phyloP scores from a whole-genome alignment of 768 basidiomycete species.

The Lepiota venenata region DNA sequence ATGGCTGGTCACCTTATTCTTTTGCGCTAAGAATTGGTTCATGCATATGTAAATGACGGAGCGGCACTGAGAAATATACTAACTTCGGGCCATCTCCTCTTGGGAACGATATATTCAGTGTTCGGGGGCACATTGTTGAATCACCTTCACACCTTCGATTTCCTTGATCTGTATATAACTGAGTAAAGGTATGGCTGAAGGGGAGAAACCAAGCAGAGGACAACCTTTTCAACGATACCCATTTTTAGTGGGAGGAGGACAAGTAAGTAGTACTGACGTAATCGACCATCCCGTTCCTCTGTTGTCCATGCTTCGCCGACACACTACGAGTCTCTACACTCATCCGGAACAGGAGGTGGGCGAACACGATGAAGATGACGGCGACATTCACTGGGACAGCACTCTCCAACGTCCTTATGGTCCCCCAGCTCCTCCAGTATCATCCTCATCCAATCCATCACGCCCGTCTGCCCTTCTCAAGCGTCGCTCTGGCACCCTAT shows the following conservation, averaged over 20 bases:
- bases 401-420: slow-evolving; percentile 28
- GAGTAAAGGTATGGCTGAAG: background rate
- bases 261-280: background rate
- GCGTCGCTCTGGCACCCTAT: slow-evolving; percentile 22
- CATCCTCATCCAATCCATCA: slow-evolving; percentile 25
- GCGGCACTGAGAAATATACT: slow-evolving; percentile 27
- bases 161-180: slow-evolving; percentile 72
- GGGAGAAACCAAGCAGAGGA: background rate
- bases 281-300: background rate
- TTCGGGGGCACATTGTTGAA: background rate
- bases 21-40: slow-evolving; percentile 60
- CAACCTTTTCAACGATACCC: slow-evolving; percentile 92
- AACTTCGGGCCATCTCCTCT: slow-evolving; percentile 99
- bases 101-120: background rate
- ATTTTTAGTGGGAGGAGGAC: slow-evolving; percentile 35
- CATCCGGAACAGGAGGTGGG: slow-evolving; percentile 42
- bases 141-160: slow-evolving; percentile 79
- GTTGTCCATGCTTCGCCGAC: slow-evolving; percentile 41
- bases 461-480: slow-evolving; percentile 24
- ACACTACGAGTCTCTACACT: slow-evolving; percentile 66
- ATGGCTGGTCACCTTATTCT: slow-evolving; percentile 72
- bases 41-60: background rate
- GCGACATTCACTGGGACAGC: slow-evolving; percentile 41
- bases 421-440: slow-evolving; percentile 30
- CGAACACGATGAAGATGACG: slow-evolving; percentile 45